Base-by-base conservation (phyloP, 441 rosid species). In the Manihot esculenta region DNA sequence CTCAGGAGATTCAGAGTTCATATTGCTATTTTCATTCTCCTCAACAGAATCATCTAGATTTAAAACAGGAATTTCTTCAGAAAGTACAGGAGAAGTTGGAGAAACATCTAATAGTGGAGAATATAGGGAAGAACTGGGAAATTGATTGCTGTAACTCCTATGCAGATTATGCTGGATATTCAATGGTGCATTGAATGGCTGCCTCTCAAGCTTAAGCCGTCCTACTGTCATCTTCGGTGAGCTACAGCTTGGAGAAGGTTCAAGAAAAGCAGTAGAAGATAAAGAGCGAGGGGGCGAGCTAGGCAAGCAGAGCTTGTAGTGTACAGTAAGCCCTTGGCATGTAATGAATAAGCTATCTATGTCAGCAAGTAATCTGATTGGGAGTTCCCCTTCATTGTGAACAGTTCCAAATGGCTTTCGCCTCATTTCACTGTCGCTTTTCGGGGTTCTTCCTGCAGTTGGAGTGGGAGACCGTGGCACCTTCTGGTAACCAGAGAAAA, bases 381-480 rank as follows among this genome's bases (percentile, higher is more conserved):
- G 90, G 53, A 86, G 74, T 77, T 90, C 87, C 78, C 88, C 91
- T 74, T 86, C 94, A 51, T 87, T 94, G 54, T 78, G 81, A 72
- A 76, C 77, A 47, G 76, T 38, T 66, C 89, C 88, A 23, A 74
- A 77, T 27, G 89, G 80, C 84, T 87, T 94, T 56, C 92, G 75
- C 83, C 88, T 88, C 70, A 76, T 80, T 68, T 94, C 99, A 66
- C 80, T 77, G 57, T 87, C 96, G 80, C 86, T 86, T 81, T 86
- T 92, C 12, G 84, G 86, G 44, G 89, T 81, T 79, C 85, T 89
- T 62, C 94, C 95, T 35, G 82, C 80, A 69, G 78, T 60, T 8
- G 98, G 97, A 81, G 88, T 86, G 35, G 99, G 99, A 71, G 97
- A 94, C 64, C 96, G 86, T 64, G 99, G 97, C 72, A 94, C 87